Base-by-base conservation (phyloP, 805 yeast species). In the Metschnikowia noctiluminum region DNA sequence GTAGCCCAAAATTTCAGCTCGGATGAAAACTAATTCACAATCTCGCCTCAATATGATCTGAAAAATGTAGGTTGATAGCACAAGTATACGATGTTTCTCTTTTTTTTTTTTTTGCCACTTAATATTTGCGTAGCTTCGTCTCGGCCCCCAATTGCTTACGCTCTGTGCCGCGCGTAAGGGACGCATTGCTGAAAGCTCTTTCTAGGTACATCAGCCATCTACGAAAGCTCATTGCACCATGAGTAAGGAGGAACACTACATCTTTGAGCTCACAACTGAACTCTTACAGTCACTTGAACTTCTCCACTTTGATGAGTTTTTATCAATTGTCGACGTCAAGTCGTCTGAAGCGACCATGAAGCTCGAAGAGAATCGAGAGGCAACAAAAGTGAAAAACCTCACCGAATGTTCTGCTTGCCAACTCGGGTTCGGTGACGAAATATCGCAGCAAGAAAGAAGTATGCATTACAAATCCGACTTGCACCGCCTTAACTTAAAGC, bases 401-500 rank as follows among this genome's bases (percentile, higher is more conserved):
- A 38, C 40, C 32, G 57, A 48, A n/a, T 59, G 63, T 48, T 49
- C 59, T 9, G 39, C 61, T 6, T 63, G 66, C 45, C 40, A 45
- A 7, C 32, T 51, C 14, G 34, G 35, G 11, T 50, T 57, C 16
- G 51, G 34, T 30, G 16, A 44, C 16, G 38, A 31, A 7, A 50
- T 46, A 7, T 28, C 49, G 9, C 53, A 41, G 12, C 40, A 39
- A 9, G 59, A 54, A 15, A 39, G 49, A 28, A 69, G 73, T 49
- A 63, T 59, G 2, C 87, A 82, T 57, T 83, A 75, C 64, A 81
- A 79, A 56, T 70, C 82, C 0, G 88, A 83, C 56, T 70, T 75
- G 21, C 83, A 85, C 58, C 71, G 80, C 35, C 73, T 74, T 58
- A 88, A 88, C 60, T 53, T 79, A 45, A 84, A 83, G 61, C 70